phyloP scores from a whole-genome alignment of 73 alveolate genomes.

The Tetrahymena thermophila region DNA sequence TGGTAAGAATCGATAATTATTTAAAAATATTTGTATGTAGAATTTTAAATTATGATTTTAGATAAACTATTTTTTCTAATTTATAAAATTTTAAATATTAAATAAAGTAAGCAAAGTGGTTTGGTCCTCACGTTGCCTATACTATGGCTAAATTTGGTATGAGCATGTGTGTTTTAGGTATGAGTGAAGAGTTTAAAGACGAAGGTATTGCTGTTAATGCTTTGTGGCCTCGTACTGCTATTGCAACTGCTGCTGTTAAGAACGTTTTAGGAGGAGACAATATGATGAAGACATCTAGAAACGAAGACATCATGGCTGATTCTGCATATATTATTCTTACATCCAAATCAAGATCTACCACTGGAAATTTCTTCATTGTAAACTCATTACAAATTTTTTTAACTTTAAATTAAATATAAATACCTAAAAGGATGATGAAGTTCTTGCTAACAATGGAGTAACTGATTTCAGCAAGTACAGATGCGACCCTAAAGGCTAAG shows the following conservation, averaged over 20 bases:
- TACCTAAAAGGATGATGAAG: constrained; percentile 57
- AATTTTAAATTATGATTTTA: too few relatives aligned
- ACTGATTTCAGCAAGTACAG: constrained; percentile 51
- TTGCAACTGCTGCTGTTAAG: constrained; percentile 85
- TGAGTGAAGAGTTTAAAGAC: constrained; percentile 67
- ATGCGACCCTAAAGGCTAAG: constrained; percentile 37
- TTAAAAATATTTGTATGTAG: too few relatives aligned
- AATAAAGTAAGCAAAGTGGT: constrained; percentile 54
- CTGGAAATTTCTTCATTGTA: constrained; percentile 64
- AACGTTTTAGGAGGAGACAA: constrained; percentile 76
- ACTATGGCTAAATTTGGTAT: constrained; percentile 73
- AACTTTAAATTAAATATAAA: not conserved
- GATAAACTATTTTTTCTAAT: too few relatives aligned
- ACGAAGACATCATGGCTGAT: constrained; percentile 72
- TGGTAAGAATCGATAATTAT: not conserved
- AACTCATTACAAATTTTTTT: not conserved
- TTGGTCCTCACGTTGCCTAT: constrained; percentile 63
- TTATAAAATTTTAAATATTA: too few relatives aligned
- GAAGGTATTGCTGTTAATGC: constrained; percentile 66
- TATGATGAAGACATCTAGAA: constrained; percentile 61
- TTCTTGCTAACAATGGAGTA: constrained; percentile 54
- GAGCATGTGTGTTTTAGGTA: constrained; percentile 71
- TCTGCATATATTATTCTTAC: constrained; percentile 76
- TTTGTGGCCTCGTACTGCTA: constrained; percentile 76
- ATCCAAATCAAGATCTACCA: constrained; percentile 51